Conservation (phyloP, 2,329 filamentous ascomycete species). For the Orbilia quercus region DNA sequence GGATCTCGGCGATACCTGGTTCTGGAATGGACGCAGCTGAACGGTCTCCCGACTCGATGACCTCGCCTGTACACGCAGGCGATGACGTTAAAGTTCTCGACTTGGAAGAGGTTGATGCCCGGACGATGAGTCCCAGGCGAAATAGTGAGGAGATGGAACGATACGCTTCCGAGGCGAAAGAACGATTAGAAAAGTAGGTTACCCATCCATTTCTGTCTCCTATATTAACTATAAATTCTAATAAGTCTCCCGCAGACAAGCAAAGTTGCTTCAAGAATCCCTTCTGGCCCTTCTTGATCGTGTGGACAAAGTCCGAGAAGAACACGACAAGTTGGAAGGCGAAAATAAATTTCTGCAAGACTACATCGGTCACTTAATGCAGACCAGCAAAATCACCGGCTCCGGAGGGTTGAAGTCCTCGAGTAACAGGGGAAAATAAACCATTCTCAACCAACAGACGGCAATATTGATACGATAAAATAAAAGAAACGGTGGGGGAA, state of each 20-base stretch:
- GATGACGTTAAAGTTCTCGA: slow-evolving; percentile 54
- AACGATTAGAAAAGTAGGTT: slow-evolving; percentile 59
- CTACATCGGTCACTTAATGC: slow-evolving; percentile 94
- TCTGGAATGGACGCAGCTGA: slow-evolving; percentile 56
- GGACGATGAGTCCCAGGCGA: slow-evolving; percentile 91
- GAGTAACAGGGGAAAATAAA: slow-evolving; percentile 68
- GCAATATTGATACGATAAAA: no score
- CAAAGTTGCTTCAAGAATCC: slow-evolving; percentile 86
- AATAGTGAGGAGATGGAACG: slow-evolving; percentile 91
- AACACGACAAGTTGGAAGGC: slow-evolving; percentile 95
- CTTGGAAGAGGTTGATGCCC: slow-evolving; percentile 74
- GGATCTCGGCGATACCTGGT: slow-evolving; percentile 52
- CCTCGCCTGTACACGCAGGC: slow-evolving; percentile 49
- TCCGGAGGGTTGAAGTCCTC: slow-evolving; percentile 68
- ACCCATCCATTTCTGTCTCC: neutral
- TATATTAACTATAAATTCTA: slow-evolving; percentile 28
- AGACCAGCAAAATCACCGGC: slow-evolving; percentile 76
- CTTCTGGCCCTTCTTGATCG: slow-evolving; percentile 89
- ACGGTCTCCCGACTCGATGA: slow-evolving; percentile 54
- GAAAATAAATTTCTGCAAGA: slow-evolving; percentile 98
- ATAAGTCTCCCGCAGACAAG: slow-evolving; percentile 73
- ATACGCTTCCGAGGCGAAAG: slow-evolving; percentile 82
- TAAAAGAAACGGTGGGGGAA: no score
- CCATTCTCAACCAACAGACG: slow-evolving; percentile 57
- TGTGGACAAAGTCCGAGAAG: slow-evolving; percentile 91